Evolutionary conservation across 352 stramenopile genomes (phyloP), one percentile per base, ranked within the genome.

Genomic region (Blastocystis sp.): DNA sequence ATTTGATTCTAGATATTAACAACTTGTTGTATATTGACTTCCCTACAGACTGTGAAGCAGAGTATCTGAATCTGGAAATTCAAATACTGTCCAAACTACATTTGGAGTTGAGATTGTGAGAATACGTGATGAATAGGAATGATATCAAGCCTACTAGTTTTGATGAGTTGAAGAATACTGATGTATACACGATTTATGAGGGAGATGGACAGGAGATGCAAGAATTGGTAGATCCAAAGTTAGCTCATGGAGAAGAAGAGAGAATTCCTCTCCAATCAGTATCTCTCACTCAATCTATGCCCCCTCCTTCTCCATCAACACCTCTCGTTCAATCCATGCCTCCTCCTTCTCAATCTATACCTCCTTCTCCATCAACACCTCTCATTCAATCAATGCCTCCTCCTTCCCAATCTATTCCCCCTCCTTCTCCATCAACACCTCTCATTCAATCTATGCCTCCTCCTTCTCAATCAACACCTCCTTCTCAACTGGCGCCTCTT

Each of bases 21-120:
- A 83, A 83, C 49, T 29, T 83, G 49, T 32, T 83, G 71, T 83
- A 83, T 42, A 43, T 83, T 19, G 71, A 83, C 35, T 83, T 83
- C 21, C 71, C 71, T 11, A 67, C 71, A 6, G 71, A 83, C 24
- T 83, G 71, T 27, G 71, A 83, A 49, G 71, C 52, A 42, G 71
- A 83, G 27, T 83, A 83, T 21, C n/a, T 66, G 54, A 83, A 83
- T 63, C 39, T 83, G 46, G 71, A 83, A 56, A 63, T 29, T 6
- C 39, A 65, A 11, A 27, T 83, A 5, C 27, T 83, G 24, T 11
- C 27, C 27, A 61, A 83, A 49, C 54, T 83, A 19, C 24, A 42
- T 24, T 63, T 83, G 49, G 71, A 83, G 71, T 83, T 11, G 71
- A 56, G 24, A 11, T 65, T 16, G 1, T 14, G n/a, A 14, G 39